Base-by-base conservation (phyloP, 2,329 filamentous ascomycete species). In the Dactylellina leptospora region DNA sequence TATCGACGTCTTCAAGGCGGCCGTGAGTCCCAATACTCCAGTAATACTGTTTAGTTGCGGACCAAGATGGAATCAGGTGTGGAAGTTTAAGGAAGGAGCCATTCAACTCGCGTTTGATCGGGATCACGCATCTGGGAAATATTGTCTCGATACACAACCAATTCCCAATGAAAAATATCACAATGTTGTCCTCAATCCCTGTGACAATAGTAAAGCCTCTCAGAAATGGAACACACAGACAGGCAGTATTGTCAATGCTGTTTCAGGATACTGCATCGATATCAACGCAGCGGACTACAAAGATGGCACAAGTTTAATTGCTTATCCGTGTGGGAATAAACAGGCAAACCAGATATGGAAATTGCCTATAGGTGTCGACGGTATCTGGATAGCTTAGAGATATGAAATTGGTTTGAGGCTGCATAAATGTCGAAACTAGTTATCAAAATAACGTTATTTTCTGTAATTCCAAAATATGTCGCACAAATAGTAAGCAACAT, bases 51-150 rank as follows among this genome's bases (percentile, higher is more conserved):
- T 55, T 25, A 56, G 23, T 3, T 73, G 69, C 33, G 69, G 60
- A 3, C 60, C 69, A 13, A 60, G 44, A 13, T 73, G 69, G 69
- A 73, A 73, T 25, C 69, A 73, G 20, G 51, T 73, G 9, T 73
- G 69, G 69, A 73, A 73, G 25, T 68, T 73, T 27, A 68, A 56
- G 27, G 23, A 73, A 1, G 61, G 50, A 8, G 38, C 54, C 8
- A 73, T 73, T 16, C 61, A 73, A 13, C 20, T 73, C 1, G 69
- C 69, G 0, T 73, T 73, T 25, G 61, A 73, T 20, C 42, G 53
- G 22, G 42, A 68, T 25, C 56, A 53, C 25, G 40, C 28, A 2
- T 55, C 54, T 27, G 48, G 48, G 16, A 73, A 61, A 55, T 68
- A 68, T 22, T 73, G 69, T 30, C 61, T 73, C 16, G 69, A 73